These are phyloP conservation scores for Yamadazyma sp. DNA, from an alignment of 805 yeast genomes.

Conservation along the genomic window DNA sequence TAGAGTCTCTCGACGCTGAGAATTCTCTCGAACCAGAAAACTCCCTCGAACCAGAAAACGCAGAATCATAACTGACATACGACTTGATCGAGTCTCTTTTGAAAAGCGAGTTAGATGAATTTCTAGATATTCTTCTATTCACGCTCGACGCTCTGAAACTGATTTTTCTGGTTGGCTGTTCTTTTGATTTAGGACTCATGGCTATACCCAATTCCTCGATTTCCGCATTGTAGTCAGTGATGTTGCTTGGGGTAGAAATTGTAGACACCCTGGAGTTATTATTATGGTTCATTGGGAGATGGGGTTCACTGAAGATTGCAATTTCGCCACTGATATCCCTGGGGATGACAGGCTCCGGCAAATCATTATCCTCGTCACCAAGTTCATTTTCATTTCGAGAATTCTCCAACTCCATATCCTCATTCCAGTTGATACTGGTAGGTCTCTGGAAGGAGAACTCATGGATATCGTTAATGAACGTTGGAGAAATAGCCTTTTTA, in stretches of 20 bases:
- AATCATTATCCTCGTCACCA: background rate
- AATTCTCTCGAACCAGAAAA: no score
- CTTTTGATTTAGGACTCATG: conserved; percentile 36
- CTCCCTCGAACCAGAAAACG: no score
- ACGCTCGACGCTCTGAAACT: conserved; percentile 19
- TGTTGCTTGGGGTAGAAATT: conserved; percentile 35
- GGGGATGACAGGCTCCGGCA: conserved; percentile 7
- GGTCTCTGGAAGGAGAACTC: conserved; percentile 37
- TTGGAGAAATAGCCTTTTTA: conserved; percentile 8
- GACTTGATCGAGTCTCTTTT: conserved; percentile 47
- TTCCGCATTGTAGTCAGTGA: conserved; percentile 40
- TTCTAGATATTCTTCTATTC: conserved; percentile 21
- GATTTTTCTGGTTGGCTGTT: conserved; percentile 21
- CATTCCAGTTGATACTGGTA: conserved; percentile 45
- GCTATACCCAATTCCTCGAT: conserved; percentile 45
- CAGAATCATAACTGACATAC: conserved; percentile 61
- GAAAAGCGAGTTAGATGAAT: conserved; percentile 33
- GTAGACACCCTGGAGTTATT: conserved; percentile 14
- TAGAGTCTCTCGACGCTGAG: conserved; percentile 20
- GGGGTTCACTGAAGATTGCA: conserved; percentile 9
- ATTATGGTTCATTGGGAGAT: conserved; percentile 6
- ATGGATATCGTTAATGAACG: conserved; percentile 18
- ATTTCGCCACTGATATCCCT: conserved; percentile 7
- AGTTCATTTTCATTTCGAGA: background rate
- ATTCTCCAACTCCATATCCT: conserved; percentile 21